Evolutionary conservation across 2,329 filamentous ascomycete genomes (phyloP), one percentile per base, ranked within the genome.

Genomic region (Fusarium armeniacum): DNA sequence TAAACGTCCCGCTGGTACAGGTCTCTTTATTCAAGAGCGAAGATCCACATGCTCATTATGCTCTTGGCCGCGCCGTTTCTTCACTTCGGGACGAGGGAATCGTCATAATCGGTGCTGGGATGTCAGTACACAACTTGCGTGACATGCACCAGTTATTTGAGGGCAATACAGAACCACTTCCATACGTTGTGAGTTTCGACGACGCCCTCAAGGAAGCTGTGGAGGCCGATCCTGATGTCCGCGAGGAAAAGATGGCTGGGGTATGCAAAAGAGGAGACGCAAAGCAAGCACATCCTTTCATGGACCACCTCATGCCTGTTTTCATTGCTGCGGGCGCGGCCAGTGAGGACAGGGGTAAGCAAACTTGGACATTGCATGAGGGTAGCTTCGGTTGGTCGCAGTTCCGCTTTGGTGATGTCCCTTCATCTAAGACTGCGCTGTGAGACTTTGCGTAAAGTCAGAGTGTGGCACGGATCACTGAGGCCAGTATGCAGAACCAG

Each of bases 41-140:
- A 69, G 86, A 91, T 62, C 86, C 90, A 0, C 83, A 86, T 62
- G 83, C 86, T 74, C 91, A 94, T 76, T 91, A 90, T 78, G 83
- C 82, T 5, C 85, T 94, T 3, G 92, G 92, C 2, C 83, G 86
- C 60, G 91, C 91, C 3, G 82, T 94, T 3, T 80, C 87, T 11
- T 78, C 83, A n/a, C 83, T 94, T 2, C 86, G 92, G 18, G 88
- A 91, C 18, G 86, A 92, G 56, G 87, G 87, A 20, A 84, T 93
- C 53, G 83, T 91, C 50, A 89, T 94, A 62, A 86, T 94, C 46
- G 87, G 87, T 26, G 90, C 90, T 1, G 91, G 91, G 13, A 93
- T 93, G 90, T 90, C 90, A 1, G 91, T 92, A 24, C 90, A 92
- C 72, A 92, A 92, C 70, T 80, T 92, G 36, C 83, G 86, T 2